Percentiles rank a stretch among this genome's conserved stretches.
Conservation (phyloP, 108 stramenopile genomes). For the Fistulifera pelliculosa region DNA sequence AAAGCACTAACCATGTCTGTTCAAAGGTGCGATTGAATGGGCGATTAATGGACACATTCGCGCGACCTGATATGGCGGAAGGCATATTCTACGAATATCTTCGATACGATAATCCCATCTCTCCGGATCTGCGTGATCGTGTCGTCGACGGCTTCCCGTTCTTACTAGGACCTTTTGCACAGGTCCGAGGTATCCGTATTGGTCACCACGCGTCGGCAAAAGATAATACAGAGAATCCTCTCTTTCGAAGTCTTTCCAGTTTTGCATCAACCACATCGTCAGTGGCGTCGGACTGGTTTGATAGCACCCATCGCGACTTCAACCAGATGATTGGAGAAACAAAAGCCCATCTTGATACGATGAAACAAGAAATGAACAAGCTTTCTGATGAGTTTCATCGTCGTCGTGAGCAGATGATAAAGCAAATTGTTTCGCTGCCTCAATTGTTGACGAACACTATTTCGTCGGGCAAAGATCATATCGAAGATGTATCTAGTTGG, state of each 20-base stretch:
- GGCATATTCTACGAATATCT: constrained; percentile 84
- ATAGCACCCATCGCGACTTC: neutral
- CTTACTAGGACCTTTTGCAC: constrained; percentile 67
- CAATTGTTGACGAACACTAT: constrained; percentile 1
- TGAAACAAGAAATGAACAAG: neutral
- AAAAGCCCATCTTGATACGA: neutral
- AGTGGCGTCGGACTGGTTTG: neutral
- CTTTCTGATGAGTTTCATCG: neutral
- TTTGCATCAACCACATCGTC: neutral
- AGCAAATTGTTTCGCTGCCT: neutral
- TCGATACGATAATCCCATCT: constrained; percentile 67
- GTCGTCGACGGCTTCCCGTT: constrained; percentile 81
- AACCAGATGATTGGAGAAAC: constrained; percentile 11
- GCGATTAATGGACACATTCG: constrained; percentile 67
- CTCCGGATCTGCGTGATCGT: constrained; percentile 53
- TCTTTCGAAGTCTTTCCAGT: neutral
- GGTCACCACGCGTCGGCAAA: constrained; percentile 3
- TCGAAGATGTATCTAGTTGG: neutral
- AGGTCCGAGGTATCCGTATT: constrained; percentile 52
- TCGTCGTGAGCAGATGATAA: constrained; percentile 1
- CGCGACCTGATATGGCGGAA: constrained; percentile 62
- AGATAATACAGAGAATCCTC: neutral
- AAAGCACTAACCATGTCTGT: neutral
- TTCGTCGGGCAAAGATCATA: neutral
- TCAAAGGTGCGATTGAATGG: constrained; percentile 63